Percentiles rank a stretch among this genome's conserved stretches.
phyloP scores from a whole-genome alignment of 1,284 basidiomycete species.

The Irpex lacteus region DNA sequence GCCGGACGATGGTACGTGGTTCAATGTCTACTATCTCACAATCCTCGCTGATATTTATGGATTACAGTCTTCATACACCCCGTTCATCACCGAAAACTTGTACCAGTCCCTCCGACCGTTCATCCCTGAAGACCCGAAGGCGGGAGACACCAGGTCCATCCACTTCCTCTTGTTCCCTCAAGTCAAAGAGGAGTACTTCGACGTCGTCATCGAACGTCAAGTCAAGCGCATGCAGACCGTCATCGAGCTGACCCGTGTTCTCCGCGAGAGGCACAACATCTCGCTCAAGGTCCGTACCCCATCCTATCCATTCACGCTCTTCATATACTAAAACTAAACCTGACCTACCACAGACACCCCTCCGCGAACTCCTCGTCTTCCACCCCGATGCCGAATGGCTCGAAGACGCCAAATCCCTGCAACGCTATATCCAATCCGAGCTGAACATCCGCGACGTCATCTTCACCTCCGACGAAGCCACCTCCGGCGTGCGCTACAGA shows the following conservation, averaged over 20 bases:
- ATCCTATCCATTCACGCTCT: not conserved
- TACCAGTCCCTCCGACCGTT: slow-evolving; percentile 90
- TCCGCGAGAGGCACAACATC: slow-evolving; percentile 87
- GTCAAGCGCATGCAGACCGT: slow-evolving; percentile 94
- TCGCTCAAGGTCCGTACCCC: slow-evolving; percentile 77
- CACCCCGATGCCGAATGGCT: slow-evolving; percentile 87
- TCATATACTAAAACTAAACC: not conserved
- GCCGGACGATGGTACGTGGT: slow-evolving; percentile 82
- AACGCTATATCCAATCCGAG: slow-evolving; percentile 91
- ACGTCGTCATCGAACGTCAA: slow-evolving; percentile 93
- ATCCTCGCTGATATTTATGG: slow-evolving; percentile 11
- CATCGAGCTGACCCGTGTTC: slow-evolving; percentile 88
- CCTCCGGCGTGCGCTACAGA: slow-evolving; percentile 88
- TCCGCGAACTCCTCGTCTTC: slow-evolving; percentile 94
- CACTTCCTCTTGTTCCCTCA: slow-evolving; percentile 96
- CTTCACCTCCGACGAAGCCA: slow-evolving; percentile 86
- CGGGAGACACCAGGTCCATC: slow-evolving; percentile 85
- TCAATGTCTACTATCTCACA: not conserved
- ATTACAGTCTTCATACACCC: slow-evolving; percentile 92
- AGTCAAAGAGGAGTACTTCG: slow-evolving; percentile 94
- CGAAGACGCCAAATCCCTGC: slow-evolving; percentile 82
- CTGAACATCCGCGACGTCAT: slow-evolving; percentile 91
- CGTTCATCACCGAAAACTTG: slow-evolving; percentile 96
- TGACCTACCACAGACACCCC: slow-evolving; percentile 67
- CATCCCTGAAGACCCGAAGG: slow-evolving; percentile 73